Conservation (phyloP, 306 rosid genomes). For the Echinosophora koreensis region DNA sequence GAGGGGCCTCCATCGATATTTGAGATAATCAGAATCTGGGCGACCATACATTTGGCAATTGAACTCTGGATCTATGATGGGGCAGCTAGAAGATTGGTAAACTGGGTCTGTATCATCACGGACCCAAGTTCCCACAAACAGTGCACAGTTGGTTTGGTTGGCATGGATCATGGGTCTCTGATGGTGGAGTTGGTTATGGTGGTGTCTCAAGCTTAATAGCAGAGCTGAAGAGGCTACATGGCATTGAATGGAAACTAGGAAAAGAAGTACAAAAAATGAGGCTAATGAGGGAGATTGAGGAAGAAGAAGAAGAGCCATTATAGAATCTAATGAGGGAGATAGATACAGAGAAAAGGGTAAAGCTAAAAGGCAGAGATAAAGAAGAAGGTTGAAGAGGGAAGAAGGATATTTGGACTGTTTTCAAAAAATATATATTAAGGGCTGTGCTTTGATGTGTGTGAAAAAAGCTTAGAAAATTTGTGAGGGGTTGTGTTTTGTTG, state of each 20-base stretch:
- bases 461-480: not conserved
- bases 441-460: slow-evolving; percentile 29
- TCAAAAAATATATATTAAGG: slow-evolving; percentile 19
- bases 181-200: slow-evolving; percentile 55
- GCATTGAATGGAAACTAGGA: slow-evolving; percentile 52
- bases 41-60: slow-evolving; percentile 93
- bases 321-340: slow-evolving; percentile 4
- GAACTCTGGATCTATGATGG: slow-evolving; percentile 86
- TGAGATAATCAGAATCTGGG: slow-evolving; percentile 87
- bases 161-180: slow-evolving; percentile 74
- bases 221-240: slow-evolving; percentile 64
- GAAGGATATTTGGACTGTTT: slow-evolving; percentile 40
- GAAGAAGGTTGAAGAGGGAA: slow-evolving; percentile 29
- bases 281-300: slow-evolving; percentile 35
- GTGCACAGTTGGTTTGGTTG: slow-evolving; percentile 73
- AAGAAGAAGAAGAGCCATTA: slow-evolving; percentile 53
- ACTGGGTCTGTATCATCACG: slow-evolving; percentile 81
- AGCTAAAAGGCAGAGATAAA: slow-evolving; percentile 47
- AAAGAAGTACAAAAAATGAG: slow-evolving; percentile 47
- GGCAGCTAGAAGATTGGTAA: slow-evolving; percentile 77
- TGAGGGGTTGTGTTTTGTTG: slow-evolving; percentile 26
- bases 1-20: slow-evolving; percentile 88
- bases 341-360: slow-evolving; percentile 15
- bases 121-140: slow-evolving; percentile 91
- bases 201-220: slow-evolving; percentile 65